These are phyloP conservation scores for Neofusicoccum parvum DNA, from an alignment of 2,329 filamentous ascomycete genomes.

Conservation along the genomic window DNA sequence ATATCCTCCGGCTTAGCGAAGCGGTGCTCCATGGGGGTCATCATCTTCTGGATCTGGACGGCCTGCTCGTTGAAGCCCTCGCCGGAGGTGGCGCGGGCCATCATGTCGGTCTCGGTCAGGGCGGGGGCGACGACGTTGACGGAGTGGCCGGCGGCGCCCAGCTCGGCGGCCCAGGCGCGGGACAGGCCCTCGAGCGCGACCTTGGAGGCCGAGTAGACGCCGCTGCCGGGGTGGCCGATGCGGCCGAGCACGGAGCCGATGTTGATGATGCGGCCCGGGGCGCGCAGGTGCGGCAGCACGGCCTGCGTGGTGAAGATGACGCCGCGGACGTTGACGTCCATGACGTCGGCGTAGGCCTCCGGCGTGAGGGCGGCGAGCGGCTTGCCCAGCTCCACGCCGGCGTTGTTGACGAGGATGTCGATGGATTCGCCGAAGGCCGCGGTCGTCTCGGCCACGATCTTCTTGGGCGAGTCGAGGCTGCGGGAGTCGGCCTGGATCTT, in stretches of 20 bases:
- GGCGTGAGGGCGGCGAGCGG: slow-evolving; percentile 81
- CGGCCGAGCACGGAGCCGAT: slow-evolving; percentile 87
- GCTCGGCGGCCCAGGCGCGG: slow-evolving; percentile 60
- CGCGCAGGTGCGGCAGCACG: slow-evolving; percentile 76
- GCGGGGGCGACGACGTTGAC: slow-evolving; percentile 65
- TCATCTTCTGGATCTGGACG: slow-evolving; percentile 51
- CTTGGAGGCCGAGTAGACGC: slow-evolving; percentile 92
- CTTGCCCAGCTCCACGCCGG: slow-evolving; percentile 86
- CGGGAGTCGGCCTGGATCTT: slow-evolving; percentile 80
- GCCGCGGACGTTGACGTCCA: slow-evolving; percentile 89
- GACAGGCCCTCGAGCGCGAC: slow-evolving; percentile 71
- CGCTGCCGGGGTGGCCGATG: slow-evolving; percentile 79
- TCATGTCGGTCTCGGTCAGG: slow-evolving; percentile 60
- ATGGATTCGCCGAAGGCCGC: slow-evolving; percentile 69
- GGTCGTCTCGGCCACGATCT: slow-evolving; percentile 48
- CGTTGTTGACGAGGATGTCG: slow-evolving; percentile 93
- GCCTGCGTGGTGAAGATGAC: slow-evolving; percentile 97
- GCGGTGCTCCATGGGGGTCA: slow-evolving; percentile 54
- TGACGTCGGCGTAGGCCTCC: slow-evolving; percentile 83
- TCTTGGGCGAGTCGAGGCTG: slow-evolving; percentile 83
- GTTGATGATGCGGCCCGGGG: slow-evolving; percentile 91
- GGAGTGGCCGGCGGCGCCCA: slow-evolving; percentile 59
- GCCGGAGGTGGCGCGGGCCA: slow-evolving; percentile 36
- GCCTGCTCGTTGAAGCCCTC: slow-evolving; percentile 51
- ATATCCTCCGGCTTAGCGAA: slow-evolving; percentile 58